A percentile compares a stretch with the other conserved stretches of the same genome.
Evolutionary conservation across 202 grass and related monocot genomes (phyloP).

Genomic region (Eragrostis tef): DNA sequence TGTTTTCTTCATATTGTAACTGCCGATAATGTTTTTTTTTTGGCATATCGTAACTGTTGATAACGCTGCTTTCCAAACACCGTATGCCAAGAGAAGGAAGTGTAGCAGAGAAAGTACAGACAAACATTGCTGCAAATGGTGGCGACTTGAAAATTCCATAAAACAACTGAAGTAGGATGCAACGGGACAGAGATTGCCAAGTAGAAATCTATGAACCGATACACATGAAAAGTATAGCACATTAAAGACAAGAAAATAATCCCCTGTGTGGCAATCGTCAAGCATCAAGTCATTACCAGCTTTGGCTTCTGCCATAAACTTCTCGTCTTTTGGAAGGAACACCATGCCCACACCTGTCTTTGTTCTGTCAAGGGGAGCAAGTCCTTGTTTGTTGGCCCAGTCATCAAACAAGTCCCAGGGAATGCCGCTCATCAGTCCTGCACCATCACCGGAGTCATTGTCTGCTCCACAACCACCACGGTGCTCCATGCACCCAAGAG

Average conservation of each 20-base stretch:
- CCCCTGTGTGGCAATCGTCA: not conserved
- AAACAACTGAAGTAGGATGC: constrained; percentile 3
- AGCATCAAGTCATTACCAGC: constrained; percentile 62
- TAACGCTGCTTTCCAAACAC: constrained; percentile 20
- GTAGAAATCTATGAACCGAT: constrained; percentile 32
- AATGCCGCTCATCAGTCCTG: constrained; percentile 85
- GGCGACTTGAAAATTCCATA: constrained; percentile 26
- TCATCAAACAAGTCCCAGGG: constrained; percentile 89
- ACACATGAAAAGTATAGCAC: not conserved
- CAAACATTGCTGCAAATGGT: constrained; percentile 15
- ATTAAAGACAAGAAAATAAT: constrained; percentile 33
- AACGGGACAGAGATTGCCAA: constrained; percentile 30
- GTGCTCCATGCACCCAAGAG: constrained; percentile 99
- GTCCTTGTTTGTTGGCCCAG: constrained; percentile 82
- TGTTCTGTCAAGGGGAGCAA: constrained; percentile 61
- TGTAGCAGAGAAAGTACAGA: constrained; percentile 19
- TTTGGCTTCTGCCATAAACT: constrained; percentile 74
- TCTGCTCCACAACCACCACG: constrained; percentile 96
- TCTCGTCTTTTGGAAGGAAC: constrained; percentile 89
- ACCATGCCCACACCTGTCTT: constrained; percentile 97
- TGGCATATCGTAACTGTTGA: not conserved
- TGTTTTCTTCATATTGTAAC: not conserved
- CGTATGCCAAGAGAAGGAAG: not conserved
- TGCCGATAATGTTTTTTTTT: not conserved
- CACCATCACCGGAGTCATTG: constrained; percentile 94